phyloP scores from a whole-genome alignment of 495 filamentous ascomycete genomes.

The Lophiostoma macrostomum region DNA sequence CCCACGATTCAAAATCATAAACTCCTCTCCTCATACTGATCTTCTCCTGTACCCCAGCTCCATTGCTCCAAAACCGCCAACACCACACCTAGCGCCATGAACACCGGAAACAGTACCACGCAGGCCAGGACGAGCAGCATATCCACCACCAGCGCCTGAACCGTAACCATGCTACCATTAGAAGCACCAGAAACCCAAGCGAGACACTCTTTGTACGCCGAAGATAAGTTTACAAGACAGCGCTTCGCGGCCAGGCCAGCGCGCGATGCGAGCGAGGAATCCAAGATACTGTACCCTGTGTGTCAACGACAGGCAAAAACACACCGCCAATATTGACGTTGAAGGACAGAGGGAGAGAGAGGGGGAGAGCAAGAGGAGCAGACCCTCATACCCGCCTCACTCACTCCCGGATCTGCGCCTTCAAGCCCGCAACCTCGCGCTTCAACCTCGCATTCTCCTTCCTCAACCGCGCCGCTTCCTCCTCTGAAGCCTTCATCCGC shows the following conservation, averaged over 20 bases:
- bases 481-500: constrained; percentile 62
- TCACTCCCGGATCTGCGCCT: constrained; percentile 35
- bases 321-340: not conserved
- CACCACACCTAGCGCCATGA: not conserved
- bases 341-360: too few relatives aligned
- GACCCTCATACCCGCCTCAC: not conserved
- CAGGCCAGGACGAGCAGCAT: not conserved
- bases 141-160: constrained; percentile 2
- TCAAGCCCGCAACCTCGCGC: constrained; percentile 52
- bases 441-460: constrained; percentile 73
- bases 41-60: too few relatives aligned
- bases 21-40: not conserved
- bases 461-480: constrained; percentile 67
- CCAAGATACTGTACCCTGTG: too few relatives aligned
- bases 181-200: too few relatives aligned
- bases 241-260: too few relatives aligned
- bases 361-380: constrained; percentile 2
- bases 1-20: not conserved
- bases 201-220: too few relatives aligned
- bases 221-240: too few relatives aligned
- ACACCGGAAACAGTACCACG: not conserved
- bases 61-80: not conserved
- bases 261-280: too few relatives aligned
- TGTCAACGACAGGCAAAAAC: not conserved
- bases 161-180: too few relatives aligned